These are phyloP conservation scores for Thalia dealbata DNA, from an alignment of 176 grass and related monocot species.

Conservation along the genomic window DNA sequence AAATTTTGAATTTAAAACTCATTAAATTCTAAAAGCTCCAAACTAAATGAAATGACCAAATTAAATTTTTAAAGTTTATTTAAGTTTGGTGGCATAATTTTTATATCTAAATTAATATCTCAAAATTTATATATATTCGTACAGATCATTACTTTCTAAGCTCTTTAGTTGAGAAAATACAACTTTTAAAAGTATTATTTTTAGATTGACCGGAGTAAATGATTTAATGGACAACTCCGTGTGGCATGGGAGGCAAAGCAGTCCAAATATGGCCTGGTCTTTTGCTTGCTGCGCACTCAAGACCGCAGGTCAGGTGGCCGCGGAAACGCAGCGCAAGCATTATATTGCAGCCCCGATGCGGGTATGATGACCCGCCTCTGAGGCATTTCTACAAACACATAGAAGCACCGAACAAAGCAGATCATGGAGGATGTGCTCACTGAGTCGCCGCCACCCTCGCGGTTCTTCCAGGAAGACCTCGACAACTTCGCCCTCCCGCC, in stretches of 20 bases:
- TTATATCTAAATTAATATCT: too few relatives aligned
- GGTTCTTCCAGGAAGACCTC: slow-evolving; percentile 63
- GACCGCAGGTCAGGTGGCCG: background rate
- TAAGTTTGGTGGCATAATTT: too few relatives aligned
- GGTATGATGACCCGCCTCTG: background rate
- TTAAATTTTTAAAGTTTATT: too few relatives aligned
- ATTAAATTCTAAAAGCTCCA: too few relatives aligned
- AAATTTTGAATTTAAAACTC: too few relatives aligned
- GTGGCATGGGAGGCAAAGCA: too few relatives aligned
- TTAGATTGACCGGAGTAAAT: background rate
- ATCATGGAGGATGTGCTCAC: slow-evolving; percentile 60
- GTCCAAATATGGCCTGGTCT: background rate
- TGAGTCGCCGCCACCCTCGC: slow-evolving; percentile 51
- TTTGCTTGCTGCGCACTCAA: background rate
- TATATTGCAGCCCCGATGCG: background rate
- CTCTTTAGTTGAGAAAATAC: background rate
- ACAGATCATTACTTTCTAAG: too few relatives aligned
- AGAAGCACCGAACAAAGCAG: background rate
- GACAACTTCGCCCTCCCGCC: slow-evolving; percentile 46
- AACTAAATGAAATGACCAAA: too few relatives aligned
- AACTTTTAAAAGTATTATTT: background rate
- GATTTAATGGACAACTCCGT: too few relatives aligned
- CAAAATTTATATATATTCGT: too few relatives aligned
- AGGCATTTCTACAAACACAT: background rate
- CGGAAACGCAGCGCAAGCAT: background rate